These are phyloP conservation scores for Clohesyomyces aquaticus DNA, from an alignment of 495 filamentous ascomycete species.

Conservation along the genomic window DNA sequence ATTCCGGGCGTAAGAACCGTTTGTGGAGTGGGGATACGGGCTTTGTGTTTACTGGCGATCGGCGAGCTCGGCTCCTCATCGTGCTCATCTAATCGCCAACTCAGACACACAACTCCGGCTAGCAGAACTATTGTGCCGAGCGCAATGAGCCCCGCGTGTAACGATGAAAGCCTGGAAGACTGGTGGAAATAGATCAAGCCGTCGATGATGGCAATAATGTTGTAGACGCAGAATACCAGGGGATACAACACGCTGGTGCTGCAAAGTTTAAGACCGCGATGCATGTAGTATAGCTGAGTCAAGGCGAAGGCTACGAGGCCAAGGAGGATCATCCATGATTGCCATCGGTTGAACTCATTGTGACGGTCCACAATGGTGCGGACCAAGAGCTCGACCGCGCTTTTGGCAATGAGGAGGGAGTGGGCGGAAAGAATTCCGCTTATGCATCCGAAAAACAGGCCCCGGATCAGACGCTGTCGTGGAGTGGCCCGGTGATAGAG, in stretches of 20 bases:
- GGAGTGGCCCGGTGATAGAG: slow-evolving; percentile 58
- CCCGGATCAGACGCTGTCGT: slow-evolving; percentile 77
- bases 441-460: slow-evolving; percentile 81
- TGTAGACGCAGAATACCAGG: slow-evolving; percentile 98
- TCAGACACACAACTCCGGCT: slow-evolving; percentile 84
- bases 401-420: slow-evolving; percentile 90
- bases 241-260: slow-evolving; percentile 97
- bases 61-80: slow-evolving; percentile 48
- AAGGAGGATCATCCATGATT: slow-evolving; percentile 92
- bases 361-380: slow-evolving; percentile 82
- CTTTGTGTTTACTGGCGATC: slow-evolving; percentile 20
- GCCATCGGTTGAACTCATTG: slow-evolving; percentile 97
- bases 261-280: slow-evolving; percentile 88
- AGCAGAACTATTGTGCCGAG: slow-evolving; percentile 87
- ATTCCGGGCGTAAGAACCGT: slow-evolving; percentile 69
- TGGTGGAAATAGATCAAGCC: slow-evolving; percentile 97
- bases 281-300: slow-evolving; percentile 91
- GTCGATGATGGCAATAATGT: slow-evolving; percentile 97
- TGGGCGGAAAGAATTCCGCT: slow-evolving; percentile 93
- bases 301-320: slow-evolving; percentile 82
- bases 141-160: slow-evolving; percentile 82
- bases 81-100: slow-evolving; percentile 84
- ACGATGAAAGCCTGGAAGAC: slow-evolving; percentile 70
- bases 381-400: slow-evolving; percentile 94
- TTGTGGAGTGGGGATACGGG: slow-evolving; percentile 58